Evolutionary conservation across 208 protist genomes (phyloP).

Genomic region (Endotrypanum monterogeii): DNA sequence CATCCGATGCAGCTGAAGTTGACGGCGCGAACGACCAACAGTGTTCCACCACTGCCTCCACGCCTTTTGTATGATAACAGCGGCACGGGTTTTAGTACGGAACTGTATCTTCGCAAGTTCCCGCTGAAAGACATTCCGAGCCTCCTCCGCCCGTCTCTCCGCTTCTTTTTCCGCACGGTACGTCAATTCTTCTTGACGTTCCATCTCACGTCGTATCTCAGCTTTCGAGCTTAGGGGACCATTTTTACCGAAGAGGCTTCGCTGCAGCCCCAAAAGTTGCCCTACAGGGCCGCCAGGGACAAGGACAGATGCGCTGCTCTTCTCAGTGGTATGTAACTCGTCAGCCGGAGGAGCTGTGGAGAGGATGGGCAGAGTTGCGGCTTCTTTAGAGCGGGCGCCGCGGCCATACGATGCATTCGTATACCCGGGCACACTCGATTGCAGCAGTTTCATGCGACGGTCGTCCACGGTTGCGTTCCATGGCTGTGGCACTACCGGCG

Average conservation of each 20-base stretch:
- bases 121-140: slow-evolving; percentile 20
- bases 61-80: slow-evolving; percentile 45
- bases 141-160: slow-evolving; percentile 16
- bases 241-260: slow-evolving; percentile 11
- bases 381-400: neutral
- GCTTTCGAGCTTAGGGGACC: neutral
- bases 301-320: neutral
- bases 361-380: neutral
- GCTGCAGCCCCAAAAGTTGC: neutral
- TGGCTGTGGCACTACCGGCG: neutral
- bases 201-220: slow-evolving; percentile 1
- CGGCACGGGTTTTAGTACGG: slow-evolving; percentile 51
- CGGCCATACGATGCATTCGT: neutral
- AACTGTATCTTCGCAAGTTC: slow-evolving; percentile 27
- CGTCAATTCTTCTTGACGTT: slow-evolving; percentile 19
- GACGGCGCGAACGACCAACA: slow-evolving; percentile 48
- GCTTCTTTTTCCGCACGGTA: slow-evolving; percentile 19
- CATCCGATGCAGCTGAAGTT: slow-evolving; percentile 42
- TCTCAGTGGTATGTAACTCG: neutral
- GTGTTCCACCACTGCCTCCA: slow-evolving; percentile 75
- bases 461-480: neutral
- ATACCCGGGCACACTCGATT: neutral
- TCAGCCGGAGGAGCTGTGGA: neutral
- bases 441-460: neutral
- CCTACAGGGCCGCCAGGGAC: neutral